Conservation (phyloP, 805 yeast species). For the Ogataea trehalophila region DNA sequence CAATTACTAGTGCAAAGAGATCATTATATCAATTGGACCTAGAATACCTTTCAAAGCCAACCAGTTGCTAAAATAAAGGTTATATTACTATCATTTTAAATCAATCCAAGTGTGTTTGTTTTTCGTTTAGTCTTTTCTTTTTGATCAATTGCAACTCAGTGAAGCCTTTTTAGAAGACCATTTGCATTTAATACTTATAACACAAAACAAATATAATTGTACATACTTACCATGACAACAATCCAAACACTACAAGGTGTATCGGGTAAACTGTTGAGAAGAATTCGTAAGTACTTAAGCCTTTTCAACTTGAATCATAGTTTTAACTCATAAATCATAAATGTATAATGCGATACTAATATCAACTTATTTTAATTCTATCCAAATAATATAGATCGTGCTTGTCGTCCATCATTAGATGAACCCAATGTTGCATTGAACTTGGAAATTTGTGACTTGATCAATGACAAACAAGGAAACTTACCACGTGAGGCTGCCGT, state of each 20-base stretch:
- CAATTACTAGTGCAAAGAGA: no score
- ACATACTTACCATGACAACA: conserved; percentile 23
- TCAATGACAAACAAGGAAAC: conserved; percentile 88
- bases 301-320: background rate
- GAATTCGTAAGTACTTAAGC: conserved; percentile 28
- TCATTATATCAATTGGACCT: no score
- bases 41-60: no score
- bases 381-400: conserved; percentile 50
- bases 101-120: no score
- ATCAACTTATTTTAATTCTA: conserved; percentile 16
- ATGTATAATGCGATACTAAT: background rate
- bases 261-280: conserved; percentile 33
- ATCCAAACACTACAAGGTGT: conserved; percentile 30
- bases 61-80: no score
- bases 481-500: conserved; percentile 91
- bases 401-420: conserved; percentile 73
- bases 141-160: no score
- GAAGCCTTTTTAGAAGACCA: no score
- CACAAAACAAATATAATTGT: no score
- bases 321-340: no score
- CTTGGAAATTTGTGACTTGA: conserved; percentile 87
- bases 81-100: no score
- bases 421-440: conserved; percentile 90
- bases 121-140: no score
- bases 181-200: no score